A percentile compares a stretch with the other conserved stretches of the same genome.
These are phyloP conservation scores for Chlamydomonas incerta DNA, from an alignment of 139 green algal genomes.

Conservation along the genomic window DNA sequence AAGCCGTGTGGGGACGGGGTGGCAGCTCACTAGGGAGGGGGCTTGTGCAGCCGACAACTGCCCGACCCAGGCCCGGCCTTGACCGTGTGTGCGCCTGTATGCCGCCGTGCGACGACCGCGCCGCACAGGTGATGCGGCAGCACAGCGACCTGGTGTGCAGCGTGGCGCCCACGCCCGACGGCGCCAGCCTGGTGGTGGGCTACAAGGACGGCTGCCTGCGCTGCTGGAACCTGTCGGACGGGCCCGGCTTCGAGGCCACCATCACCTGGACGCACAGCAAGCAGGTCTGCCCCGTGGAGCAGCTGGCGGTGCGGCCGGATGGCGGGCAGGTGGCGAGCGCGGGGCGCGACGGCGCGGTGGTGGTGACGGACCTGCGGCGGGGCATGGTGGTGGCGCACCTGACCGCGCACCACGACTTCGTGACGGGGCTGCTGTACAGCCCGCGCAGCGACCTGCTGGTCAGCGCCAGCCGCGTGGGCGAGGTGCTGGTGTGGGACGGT, in stretches of 20 bases:
- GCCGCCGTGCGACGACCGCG: too few relatives aligned
- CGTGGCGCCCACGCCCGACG: background rate
- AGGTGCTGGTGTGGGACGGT: conserved; percentile 37
- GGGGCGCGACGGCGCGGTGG: conserved; percentile 29
- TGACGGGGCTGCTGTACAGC: conserved; percentile 39
- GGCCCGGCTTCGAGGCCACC: conserved; percentile 11
- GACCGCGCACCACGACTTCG: conserved; percentile 18
- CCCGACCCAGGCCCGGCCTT: too few relatives aligned
- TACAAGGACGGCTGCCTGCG: conserved; percentile 53
- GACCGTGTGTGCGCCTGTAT: too few relatives aligned
- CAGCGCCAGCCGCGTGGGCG: conserved; percentile 14
- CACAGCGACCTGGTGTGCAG: conserved; percentile 38
- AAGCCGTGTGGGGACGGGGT: too few relatives aligned
- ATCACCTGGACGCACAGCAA: conserved; percentile 38
- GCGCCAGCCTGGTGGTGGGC: conserved; percentile 31
- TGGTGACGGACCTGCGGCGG: conserved; percentile 12
- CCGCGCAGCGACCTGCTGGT: conserved; percentile 19
- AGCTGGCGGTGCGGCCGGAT: conserved; percentile 23
- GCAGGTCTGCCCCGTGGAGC: conserved; percentile 32
- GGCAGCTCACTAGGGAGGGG: too few relatives aligned
- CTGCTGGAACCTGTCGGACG: conserved; percentile 36
- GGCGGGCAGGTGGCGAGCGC: conserved; percentile 19
- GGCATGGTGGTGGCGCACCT: conserved; percentile 17
- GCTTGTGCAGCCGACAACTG: too few relatives aligned
- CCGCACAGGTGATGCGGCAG: conserved; percentile 30